Evolutionary conservation across 345 rosid genomes (phyloP).

Genomic region (Lepidium aucheri): DNA sequence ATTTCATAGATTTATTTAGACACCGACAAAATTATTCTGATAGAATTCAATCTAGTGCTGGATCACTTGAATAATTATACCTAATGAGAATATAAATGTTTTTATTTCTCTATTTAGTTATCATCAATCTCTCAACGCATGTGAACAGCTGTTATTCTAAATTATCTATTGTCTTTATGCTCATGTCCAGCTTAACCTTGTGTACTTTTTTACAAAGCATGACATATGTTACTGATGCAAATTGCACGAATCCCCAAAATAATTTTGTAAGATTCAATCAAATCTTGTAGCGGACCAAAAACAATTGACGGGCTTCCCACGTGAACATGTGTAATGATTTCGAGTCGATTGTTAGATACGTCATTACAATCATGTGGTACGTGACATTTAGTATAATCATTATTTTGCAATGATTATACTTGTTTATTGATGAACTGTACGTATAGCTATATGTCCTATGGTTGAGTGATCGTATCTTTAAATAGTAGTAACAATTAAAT

Average conservation of each 20-base stretch:
- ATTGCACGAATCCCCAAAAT: not conserved
- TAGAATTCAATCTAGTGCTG: not conserved
- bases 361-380: slow-evolving; percentile 21
- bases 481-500: too few species aligned
- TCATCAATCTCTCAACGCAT: not conserved
- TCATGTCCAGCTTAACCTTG: not conserved
- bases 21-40: not conserved
- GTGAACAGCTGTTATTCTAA: slow-evolving; percentile 3
- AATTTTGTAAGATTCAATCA: not conserved
- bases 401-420: slow-evolving; percentile 15
- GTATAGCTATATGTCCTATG: not conserved
- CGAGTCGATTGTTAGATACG: slow-evolving; percentile 15
- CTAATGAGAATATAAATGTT: not conserved
- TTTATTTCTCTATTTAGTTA: not conserved
- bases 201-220: not conserved
- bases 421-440: not conserved
- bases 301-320: slow-evolving; percentile 14
- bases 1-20: not conserved
- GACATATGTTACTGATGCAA: not conserved
- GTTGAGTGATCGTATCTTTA: not conserved
- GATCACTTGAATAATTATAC: not conserved
- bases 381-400: slow-evolving; percentile 5
- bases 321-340: slow-evolving; percentile 24
- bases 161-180: not conserved
- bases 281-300: not conserved